Evolutionary conservation across 805 yeast genomes (phyloP), one percentile per base, ranked within the genome.

Genomic region (Maudiozyma pseudohumilis): DNA sequence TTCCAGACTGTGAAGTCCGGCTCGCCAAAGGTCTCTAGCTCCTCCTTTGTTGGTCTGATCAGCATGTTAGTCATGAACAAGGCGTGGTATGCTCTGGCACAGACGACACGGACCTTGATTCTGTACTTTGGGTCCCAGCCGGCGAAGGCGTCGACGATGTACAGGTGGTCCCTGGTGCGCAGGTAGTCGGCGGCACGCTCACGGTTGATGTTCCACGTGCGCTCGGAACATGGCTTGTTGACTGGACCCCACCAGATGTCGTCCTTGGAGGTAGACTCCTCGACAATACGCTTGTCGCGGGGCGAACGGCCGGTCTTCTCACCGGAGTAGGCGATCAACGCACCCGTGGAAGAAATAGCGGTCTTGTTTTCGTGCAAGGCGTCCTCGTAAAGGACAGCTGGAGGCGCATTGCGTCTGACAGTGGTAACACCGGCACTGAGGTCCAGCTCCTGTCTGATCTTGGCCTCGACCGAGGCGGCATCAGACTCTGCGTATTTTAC

Each of bases 221-320:
- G 78, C 65, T 86, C 95, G 43, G 85, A 81, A 52, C 89, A 88
- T 66, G 89, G 84, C 67, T 83, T 86, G 70, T 89, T 89, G 50
- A 89, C 98, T 2, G 97, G 97, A 19, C 98, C 98, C 98, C 98
- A 89, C 98, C 98, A 89, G 52, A 89, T 77, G 56, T 88, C 69
- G 41, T 84, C 73, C 43, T 73, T 65, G 28, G 96, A 86, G 36
- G 92, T 72, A 52, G 75, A 81, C 69, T 92, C 97, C 55, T 88
- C 96, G 45, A 89, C 96, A 61, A 89, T 85, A 69, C 98, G 83
- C 66, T 89, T 89, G 68, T 89, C 98, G 70, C 83, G 84, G 61
- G 98, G 98, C 25, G 96, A 89, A 67, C 98, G 81, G 56, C 98
- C 98, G 39, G 97, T 89, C 69, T 89, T 89, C 49, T 75, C 69